Evolutionary conservation across 129 eudicot species (phyloP).

Genomic region (Centaurea solstitialis): DNA sequence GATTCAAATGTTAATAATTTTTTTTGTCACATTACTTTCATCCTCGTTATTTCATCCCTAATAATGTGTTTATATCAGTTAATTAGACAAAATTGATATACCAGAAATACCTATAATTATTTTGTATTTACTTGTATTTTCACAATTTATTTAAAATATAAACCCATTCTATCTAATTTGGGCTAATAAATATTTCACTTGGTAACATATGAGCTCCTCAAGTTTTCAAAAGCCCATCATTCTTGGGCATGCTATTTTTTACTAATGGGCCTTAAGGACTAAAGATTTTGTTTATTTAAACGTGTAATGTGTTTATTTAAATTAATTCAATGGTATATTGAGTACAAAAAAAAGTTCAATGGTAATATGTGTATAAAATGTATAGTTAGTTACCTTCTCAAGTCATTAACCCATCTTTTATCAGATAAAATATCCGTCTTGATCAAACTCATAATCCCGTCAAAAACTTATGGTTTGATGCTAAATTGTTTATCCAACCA

Average conservation of each 20-base stretch:
- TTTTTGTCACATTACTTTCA: not conserved
- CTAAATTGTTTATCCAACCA: too few species aligned
- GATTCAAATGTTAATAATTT: not conserved
- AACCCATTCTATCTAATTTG: not conserved
- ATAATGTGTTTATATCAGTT: not conserved
- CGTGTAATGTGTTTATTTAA: too few species aligned
- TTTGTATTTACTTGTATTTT: too few species aligned
- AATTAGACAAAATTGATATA: too few species aligned
- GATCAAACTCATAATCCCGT: too few species aligned
- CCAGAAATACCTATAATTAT: too few species aligned
- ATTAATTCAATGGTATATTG: too few species aligned
- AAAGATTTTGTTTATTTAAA: not conserved
- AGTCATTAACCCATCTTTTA: too few species aligned
- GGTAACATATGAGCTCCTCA: not conserved
- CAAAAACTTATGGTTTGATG: too few species aligned
- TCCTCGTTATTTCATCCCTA: not conserved
- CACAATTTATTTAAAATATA: not conserved
- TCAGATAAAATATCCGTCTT: not conserved
- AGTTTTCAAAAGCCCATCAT: not conserved
- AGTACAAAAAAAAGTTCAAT: too few species aligned
- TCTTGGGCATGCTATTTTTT: not conserved
- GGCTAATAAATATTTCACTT: not conserved
- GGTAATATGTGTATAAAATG: too few species aligned
- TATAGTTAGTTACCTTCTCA: too few species aligned
- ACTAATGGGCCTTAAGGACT: not conserved